These are phyloP conservation scores for Emmonsiellopsis sp. DNA, from an alignment of 2,329 filamentous ascomycete species.

Conservation along the genomic window DNA sequence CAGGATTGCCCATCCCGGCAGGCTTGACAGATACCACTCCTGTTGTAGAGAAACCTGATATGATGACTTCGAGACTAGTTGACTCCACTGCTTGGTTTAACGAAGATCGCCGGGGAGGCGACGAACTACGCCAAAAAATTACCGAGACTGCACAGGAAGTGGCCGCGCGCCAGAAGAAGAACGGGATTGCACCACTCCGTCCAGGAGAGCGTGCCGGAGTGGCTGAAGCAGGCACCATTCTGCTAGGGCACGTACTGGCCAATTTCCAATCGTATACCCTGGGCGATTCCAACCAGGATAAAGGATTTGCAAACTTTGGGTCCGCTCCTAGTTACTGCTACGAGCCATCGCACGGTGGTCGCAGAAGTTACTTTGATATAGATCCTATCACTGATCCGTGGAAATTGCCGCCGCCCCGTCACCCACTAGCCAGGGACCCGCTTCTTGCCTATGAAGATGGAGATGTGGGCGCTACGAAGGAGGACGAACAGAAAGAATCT, in stretches of 20 bases:
- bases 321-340: constrained; percentile 4
- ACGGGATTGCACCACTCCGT: background rate
- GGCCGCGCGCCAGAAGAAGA: background rate
- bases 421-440: background rate
- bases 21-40: background rate
- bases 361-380: constrained; percentile 5
- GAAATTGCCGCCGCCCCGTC: background rate
- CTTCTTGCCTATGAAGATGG: background rate
- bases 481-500: background rate
- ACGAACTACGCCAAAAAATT: constrained; percentile 5
- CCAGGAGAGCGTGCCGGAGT: background rate
- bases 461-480: background rate
- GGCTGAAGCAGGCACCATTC: constrained; percentile 5
- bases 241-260: constrained; percentile 7
- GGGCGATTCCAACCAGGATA: constrained; percentile 3
- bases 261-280: constrained; percentile 10
- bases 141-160: constrained; percentile 4
- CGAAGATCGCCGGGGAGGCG: constrained; percentile 6
- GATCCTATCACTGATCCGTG: constrained; percentile 2
- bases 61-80: constrained; percentile 1
- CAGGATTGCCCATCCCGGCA: constrained; percentile 5
- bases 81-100: constrained; percentile 9
- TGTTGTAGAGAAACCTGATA: background rate
- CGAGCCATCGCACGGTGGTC: constrained; percentile 4
- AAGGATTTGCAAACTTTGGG: constrained; percentile 10